Conservation (phyloP, 2,329 filamentous ascomycete species). For the Fusarium xylarioides region DNA sequence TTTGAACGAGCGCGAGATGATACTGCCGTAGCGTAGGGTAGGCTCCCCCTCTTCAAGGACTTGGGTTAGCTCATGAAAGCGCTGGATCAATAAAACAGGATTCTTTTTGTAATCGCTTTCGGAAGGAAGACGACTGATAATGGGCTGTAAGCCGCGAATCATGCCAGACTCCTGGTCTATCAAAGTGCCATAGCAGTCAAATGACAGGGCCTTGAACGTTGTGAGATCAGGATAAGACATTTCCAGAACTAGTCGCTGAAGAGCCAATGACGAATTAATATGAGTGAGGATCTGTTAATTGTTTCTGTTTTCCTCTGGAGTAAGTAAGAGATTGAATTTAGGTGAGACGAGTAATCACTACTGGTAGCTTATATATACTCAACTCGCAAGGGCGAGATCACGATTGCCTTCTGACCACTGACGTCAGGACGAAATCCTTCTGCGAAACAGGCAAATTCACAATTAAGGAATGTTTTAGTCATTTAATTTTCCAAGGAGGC, state of each 20-base stretch:
- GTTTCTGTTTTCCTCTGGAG: fast-evolving
- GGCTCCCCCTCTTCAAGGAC: background rate
- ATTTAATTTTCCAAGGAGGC: fast-evolving
- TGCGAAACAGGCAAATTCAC: fast-evolving
- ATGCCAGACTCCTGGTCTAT: slow-evolving; percentile 15
- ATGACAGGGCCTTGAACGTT: slow-evolving; percentile 2
- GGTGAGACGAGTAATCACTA: fast-evolving
- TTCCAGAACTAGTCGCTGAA: fast-evolving
- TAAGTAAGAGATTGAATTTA: background rate
- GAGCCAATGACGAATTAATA: no score
- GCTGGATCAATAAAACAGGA: background rate
- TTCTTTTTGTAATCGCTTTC: background rate
- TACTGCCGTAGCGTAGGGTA: background rate
- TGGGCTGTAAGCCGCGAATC: background rate
- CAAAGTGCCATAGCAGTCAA: slow-evolving; percentile 11
- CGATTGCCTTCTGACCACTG: background rate
- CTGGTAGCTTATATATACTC: background rate
- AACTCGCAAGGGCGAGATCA: background rate
- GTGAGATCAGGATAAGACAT: slow-evolving; percentile 5
- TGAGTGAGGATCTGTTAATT: fast-evolving
- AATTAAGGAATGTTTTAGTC: fast-evolving
- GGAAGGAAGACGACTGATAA: background rate
- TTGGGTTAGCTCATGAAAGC: background rate
- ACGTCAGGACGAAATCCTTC: background rate
- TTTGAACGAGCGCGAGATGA: slow-evolving; percentile 4